Evolutionary conservation across 2,329 filamentous ascomycete species (phyloP).

Genomic region (Hypoxylon sp.): DNA sequence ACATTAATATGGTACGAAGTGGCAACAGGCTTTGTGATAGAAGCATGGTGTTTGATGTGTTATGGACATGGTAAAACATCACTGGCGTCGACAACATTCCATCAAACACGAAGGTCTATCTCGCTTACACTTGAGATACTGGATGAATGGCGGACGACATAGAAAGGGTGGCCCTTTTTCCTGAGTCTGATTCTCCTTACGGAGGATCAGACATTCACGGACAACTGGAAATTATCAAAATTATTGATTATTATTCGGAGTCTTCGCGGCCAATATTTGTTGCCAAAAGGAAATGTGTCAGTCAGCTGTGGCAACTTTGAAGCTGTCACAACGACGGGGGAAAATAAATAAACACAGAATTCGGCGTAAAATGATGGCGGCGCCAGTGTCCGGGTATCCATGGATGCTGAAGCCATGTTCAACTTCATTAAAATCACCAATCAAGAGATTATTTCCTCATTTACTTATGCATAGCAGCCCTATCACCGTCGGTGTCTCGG

Average conservation of each 20-base stretch:
- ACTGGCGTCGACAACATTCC: conserved; percentile 3
- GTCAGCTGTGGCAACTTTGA: conserved; percentile 25
- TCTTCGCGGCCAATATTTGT: conserved; percentile 40
- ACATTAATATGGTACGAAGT: not conserved
- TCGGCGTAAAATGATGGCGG: conserved; percentile 23
- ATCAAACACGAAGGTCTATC: conserved; percentile 13
- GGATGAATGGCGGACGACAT: conserved; percentile 7
- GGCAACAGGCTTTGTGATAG: not conserved
- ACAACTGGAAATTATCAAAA: conserved; percentile 25
- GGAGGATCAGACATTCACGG: conserved; percentile 15
- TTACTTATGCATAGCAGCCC: conserved; percentile 24
- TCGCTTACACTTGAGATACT: conserved; percentile 10
- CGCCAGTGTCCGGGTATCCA: conserved; percentile 20
- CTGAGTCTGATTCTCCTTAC: conserved; percentile 5
- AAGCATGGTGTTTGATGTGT: not conserved
- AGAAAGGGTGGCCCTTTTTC: conserved; percentile 13
- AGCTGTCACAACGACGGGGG: conserved; percentile 21
- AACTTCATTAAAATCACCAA: conserved; percentile 29
- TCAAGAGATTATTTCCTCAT: conserved; percentile 21
- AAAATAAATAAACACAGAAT: conserved; percentile 4
- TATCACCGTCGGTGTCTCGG: conserved; percentile 35
- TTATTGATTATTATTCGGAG: conserved; percentile 29
- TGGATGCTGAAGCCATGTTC: conserved; percentile 10
- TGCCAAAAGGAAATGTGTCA: conserved; percentile 28
- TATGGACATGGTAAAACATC: conserved; percentile 4